These are phyloP conservation scores for Suillus paluster DNA, from an alignment of 768 basidiomycete genomes.

Conservation along the genomic window DNA sequence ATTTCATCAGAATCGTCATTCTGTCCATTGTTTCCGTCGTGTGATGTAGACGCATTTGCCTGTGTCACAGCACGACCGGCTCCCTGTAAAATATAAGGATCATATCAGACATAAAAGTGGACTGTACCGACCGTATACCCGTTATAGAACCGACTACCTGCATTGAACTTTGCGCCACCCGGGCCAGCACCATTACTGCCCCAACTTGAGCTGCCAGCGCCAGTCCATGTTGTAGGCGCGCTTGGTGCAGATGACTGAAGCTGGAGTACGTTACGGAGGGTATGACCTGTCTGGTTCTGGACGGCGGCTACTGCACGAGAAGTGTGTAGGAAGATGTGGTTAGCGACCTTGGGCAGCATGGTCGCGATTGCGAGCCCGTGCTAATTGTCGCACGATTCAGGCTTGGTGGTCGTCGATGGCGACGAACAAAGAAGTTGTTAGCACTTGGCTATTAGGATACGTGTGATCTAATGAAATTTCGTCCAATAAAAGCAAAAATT, in stretches of 20 bases:
- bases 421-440: neutral
- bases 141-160: constrained; percentile 72
- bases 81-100: constrained; percentile 45
- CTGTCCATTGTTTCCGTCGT: constrained; percentile 51
- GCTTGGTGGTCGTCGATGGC: constrained; percentile 6
- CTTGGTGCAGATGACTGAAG: constrained; percentile 56
- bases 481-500: constrained; percentile 22
- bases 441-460: constrained; percentile 1
- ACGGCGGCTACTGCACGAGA: constrained; percentile 77
- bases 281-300: constrained; percentile 68
- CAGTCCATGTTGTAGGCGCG: constrained; percentile 41
- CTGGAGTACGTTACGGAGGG: constrained; percentile 79
- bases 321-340: constrained; percentile 76
- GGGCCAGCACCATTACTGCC: constrained; percentile 64
- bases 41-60: constrained; percentile 61
- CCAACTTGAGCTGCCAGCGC: constrained; percentile 54
- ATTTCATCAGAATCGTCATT: constrained; percentile 66
- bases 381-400: constrained; percentile 5
- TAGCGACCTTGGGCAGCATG: constrained; percentile 86
- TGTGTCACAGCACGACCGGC: constrained; percentile 75
- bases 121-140: constrained; percentile 61
- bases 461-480: neutral
- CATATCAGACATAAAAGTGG: constrained; percentile 4
- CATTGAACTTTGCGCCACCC: constrained; percentile 72
- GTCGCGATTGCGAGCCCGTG: constrained; percentile 17